Percentiles rank a stretch among this genome's conserved stretches.
Conservation (phyloP, 2,329 filamentous ascomycete species). For the Myriosclerotinia duriaeana region DNA sequence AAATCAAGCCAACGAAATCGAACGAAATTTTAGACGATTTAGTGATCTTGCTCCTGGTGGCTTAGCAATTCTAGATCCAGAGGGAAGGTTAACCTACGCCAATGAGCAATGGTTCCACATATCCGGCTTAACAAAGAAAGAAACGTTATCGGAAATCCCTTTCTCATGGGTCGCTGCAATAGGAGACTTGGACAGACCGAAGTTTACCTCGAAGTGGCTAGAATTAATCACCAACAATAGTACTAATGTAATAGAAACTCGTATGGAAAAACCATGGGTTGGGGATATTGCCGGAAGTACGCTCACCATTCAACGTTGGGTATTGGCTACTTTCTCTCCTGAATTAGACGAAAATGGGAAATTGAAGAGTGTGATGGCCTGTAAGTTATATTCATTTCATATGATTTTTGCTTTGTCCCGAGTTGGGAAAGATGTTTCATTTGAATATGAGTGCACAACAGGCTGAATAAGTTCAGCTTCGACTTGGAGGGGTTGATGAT, state of each 20-base stretch:
- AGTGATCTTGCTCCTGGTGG: conserved; percentile 73
- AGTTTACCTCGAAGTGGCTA: conserved; percentile 22
- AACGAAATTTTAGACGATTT: conserved; percentile 77
- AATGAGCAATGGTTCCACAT: conserved; percentile 26
- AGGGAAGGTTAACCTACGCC: conserved; percentile 22
- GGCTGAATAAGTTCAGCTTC: neutral
- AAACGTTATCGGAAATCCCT: neutral
- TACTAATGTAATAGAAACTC: conserved; percentile 21
- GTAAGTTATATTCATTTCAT: conserved; percentile 20
- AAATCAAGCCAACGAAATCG: conserved; percentile 61
- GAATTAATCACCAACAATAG: conserved; percentile 14
- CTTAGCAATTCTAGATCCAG: conserved; percentile 25
- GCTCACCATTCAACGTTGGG: conserved; percentile 75
- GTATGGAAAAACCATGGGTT: conserved; percentile 22
- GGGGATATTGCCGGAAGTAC: conserved; percentile 59
- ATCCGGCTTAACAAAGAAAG: conserved; percentile 12
- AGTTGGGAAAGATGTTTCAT: neutral
- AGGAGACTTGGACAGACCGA: conserved; percentile 14
- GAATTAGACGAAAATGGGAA: conserved; percentile 63
- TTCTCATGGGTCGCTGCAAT: conserved; percentile 21
- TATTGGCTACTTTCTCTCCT: conserved; percentile 72
- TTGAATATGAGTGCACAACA: neutral
- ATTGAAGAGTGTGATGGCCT: conserved; percentile 72
- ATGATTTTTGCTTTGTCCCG: conserved; percentile 68
- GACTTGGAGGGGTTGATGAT: neutral